A percentile compares a stretch with the other conserved stretches of the same genome.
Evolutionary conservation across 768 basidiomycete species (phyloP).

Genomic region (Cystobasidium ongulense): DNA sequence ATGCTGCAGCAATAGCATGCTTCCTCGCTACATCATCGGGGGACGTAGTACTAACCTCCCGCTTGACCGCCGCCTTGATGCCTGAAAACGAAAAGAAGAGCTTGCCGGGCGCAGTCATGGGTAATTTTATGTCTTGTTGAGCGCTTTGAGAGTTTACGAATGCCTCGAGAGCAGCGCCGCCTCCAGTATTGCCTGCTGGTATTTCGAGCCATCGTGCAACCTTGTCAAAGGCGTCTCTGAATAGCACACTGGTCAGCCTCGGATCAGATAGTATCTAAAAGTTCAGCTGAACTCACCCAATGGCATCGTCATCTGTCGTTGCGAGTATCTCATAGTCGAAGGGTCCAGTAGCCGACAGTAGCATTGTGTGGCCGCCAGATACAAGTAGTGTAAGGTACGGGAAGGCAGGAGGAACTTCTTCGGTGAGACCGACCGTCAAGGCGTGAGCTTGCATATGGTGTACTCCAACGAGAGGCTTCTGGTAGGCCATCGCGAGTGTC

Average conservation of each 20-base stretch:
- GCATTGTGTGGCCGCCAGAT: slow-evolving; percentile 88
- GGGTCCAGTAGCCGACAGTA: slow-evolving; percentile 58
- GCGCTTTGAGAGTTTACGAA: slow-evolving; percentile 47
- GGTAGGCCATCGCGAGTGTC: slow-evolving; percentile 64
- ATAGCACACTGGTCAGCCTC: neutral
- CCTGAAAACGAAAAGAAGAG: slow-evolving; percentile 72
- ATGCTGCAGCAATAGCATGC: slow-evolving; percentile 50
- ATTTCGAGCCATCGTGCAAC: slow-evolving; percentile 63
- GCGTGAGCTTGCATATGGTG: slow-evolving; percentile 99
- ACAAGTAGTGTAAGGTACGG: slow-evolving; percentile 83
- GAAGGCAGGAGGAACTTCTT: slow-evolving; percentile 52
- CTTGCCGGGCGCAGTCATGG: slow-evolving; percentile 52
- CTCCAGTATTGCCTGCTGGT: slow-evolving; percentile 50
- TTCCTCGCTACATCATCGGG: slow-evolving; percentile 43
- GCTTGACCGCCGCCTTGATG: slow-evolving; percentile 31
- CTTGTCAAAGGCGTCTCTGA: slow-evolving; percentile 66
- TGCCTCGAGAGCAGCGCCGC: slow-evolving; percentile 71
- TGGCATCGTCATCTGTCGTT: slow-evolving; percentile 37
- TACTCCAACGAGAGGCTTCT: slow-evolving; percentile 65
- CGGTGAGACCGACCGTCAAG: slow-evolving; percentile 66
- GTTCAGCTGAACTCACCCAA: slow-evolving; percentile 30
- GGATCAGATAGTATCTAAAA: neutral
- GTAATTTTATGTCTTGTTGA: slow-evolving; percentile 38
- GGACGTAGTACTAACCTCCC: neutral
- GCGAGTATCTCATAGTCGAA: slow-evolving; percentile 37